phyloP scores from a whole-genome alignment of 1,284 basidiomycete genomes.

The Fomitopsis pinicola region DNA sequence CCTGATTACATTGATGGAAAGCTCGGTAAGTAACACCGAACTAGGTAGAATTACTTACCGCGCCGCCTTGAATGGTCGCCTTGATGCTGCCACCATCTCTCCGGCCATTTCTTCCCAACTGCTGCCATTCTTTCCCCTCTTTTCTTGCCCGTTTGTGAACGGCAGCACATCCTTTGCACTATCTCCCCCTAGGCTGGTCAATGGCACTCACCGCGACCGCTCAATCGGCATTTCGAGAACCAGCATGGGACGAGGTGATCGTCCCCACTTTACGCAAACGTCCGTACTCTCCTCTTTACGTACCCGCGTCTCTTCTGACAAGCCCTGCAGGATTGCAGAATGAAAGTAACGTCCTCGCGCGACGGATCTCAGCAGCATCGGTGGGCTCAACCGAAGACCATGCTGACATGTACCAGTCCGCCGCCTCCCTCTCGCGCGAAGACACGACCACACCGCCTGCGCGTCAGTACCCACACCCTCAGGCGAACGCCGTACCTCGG shows the following conservation, averaged over 20 bases:
- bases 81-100: background rate
- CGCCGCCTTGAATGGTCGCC: too few species aligned
- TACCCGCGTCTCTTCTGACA: slow-evolving; percentile 3
- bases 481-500: slow-evolving; percentile 43
- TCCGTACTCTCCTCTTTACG: slow-evolving; percentile 27
- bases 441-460: slow-evolving; percentile 16
- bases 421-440: slow-evolving; percentile 12
- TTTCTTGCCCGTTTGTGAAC: slow-evolving; percentile 17
- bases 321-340: slow-evolving; percentile 58
- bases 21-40: too few species aligned
- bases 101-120: slow-evolving; percentile 10
- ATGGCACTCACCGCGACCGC: slow-evolving; percentile 38
- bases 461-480: slow-evolving; percentile 20
- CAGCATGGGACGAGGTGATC: slow-evolving; percentile 68
- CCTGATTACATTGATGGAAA: too few species aligned
- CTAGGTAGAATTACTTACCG: too few species aligned
- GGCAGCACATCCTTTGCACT: slow-evolving; percentile 15
- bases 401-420: slow-evolving; percentile 21
- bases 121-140: slow-evolving; percentile 22
- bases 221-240: slow-evolving; percentile 50
- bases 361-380: slow-evolving; percentile 69
- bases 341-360: slow-evolving; percentile 67
- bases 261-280: slow-evolving; percentile 69
- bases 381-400: slow-evolving; percentile 46
- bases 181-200: slow-evolving; percentile 9